Evolutionary conservation across 2,329 filamentous ascomycete genomes (phyloP), one percentile per base, ranked within the genome.

Genomic region (Elsinoe necatrix): DNA sequence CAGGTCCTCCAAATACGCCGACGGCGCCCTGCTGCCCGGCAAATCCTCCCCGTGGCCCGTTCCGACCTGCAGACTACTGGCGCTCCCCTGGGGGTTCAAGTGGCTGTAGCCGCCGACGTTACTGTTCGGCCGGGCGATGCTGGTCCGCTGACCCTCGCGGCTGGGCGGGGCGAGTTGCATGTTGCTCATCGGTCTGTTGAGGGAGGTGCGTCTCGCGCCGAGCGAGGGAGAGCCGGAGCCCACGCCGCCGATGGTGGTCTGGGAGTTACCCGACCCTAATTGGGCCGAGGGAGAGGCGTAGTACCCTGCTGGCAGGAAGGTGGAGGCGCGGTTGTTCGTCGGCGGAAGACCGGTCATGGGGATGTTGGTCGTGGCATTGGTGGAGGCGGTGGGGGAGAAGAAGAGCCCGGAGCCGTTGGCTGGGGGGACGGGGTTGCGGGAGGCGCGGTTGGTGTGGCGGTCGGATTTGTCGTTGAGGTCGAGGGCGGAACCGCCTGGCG

Each of bases 231-330:
- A 61, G 69, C 45, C 31, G 69, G 68, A 61, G 69, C 45, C 31
- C 57, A 11, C 64, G 39, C 35, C 67, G 60, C 77, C 69, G 56
- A 76, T 63, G 61, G 77, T 65, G 14, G 72, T 74, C n/a, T 70
- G 69, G 3, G 69, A 70, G 4, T 61, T 66, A 31, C 72, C 71
- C 7, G 67, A 66, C 27, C 71, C 72, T n/a, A 73, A 67, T 56
- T 72, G 75, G 8, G 76, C 78, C 29, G 77, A 78, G 20, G 85
- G 81, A 4, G 88, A 80, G 29, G 89, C 85, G 67, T 97, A 97
- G 73, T 95, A 96, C 1, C 92, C 92, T 2, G 92, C 86, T 14
- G 92, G 92, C 18, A 96, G 78, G 68, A 92, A 95, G n/a, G 78
- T 77, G 1, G 89, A 95, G 58, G 81, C 82, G 55, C 91, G 85